These are phyloP conservation scores for Alternaria brassicicola DNA, from an alignment of 2,329 filamentous ascomycete genomes.

Conservation along the genomic window DNA sequence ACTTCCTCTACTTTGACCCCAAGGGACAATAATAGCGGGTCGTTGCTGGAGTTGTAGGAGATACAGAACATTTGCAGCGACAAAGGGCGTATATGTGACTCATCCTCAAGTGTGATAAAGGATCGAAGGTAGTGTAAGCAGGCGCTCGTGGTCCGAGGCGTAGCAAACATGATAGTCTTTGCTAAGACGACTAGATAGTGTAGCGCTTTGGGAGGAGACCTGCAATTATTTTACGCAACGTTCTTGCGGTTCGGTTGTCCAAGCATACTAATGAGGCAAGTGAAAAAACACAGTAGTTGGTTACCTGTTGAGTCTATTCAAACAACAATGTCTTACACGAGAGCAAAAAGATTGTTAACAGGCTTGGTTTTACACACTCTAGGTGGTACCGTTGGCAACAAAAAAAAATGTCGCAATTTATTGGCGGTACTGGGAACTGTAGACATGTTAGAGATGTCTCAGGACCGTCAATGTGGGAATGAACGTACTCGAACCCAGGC, in stretches of 20 bases:
- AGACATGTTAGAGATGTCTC: constrained; percentile 30
- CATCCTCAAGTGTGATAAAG: not conserved
- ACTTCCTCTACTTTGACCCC: not conserved
- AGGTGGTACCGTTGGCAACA: not conserved
- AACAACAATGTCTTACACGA: too few relatives aligned
- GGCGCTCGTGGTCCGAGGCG: not conserved
- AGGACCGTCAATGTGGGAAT: constrained; percentile 22
- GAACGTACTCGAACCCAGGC: constrained; percentile 47
- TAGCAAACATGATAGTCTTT: not conserved
- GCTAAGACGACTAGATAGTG: not conserved
- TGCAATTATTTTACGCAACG: too few relatives aligned
- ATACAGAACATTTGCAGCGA: not conserved
- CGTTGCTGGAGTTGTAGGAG: not conserved
- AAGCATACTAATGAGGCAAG: not conserved
- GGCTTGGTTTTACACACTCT: not conserved
- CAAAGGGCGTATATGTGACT: not conserved
- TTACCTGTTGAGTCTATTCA: not conserved
- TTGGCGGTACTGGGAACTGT: constrained; percentile 45
- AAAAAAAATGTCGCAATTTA: constrained; percentile 26
- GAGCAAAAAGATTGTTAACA: not conserved
- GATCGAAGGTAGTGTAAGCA: not conserved
- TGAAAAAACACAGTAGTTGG: not conserved
- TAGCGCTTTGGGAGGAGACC: not conserved
- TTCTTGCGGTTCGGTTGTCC: too few relatives aligned
- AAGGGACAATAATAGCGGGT: too few relatives aligned